These are phyloP conservation scores for Hemileia vastatrix DNA, from an alignment of 1,284 basidiomycete species.

Conservation along the genomic window DNA sequence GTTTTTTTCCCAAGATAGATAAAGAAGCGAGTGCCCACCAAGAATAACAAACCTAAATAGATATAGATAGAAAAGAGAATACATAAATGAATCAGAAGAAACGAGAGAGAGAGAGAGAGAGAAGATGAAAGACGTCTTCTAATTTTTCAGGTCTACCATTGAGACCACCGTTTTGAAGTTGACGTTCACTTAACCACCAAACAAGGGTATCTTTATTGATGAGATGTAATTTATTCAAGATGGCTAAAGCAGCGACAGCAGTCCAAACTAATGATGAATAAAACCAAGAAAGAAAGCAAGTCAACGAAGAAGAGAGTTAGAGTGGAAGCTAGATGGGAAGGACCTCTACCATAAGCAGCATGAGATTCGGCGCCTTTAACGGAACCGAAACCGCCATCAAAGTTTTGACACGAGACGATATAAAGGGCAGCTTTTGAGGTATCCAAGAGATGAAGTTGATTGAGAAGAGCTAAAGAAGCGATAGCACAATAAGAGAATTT, in stretches of 20 bases:
- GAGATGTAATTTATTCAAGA: constrained; percentile 65
- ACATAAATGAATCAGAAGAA: too few species aligned
- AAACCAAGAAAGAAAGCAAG: neutral
- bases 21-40: constrained; percentile 91
- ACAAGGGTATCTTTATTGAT: constrained; percentile 65
- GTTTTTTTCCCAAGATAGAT: constrained; percentile 69
- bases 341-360: constrained; percentile 66
- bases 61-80: too few species aligned
- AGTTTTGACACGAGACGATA: constrained; percentile 71
- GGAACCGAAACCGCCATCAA: constrained; percentile 89
- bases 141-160: constrained; percentile 95
- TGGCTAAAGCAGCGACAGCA: constrained; percentile 74
- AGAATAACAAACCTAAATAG: constrained; percentile 88
- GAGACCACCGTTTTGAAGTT: constrained; percentile 82
- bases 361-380: constrained; percentile 80
- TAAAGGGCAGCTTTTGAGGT: constrained; percentile 46
- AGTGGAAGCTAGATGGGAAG: neutral
- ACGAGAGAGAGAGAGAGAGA: too few species aligned
- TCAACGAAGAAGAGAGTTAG: neutral
- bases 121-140: constrained; percentile 58
- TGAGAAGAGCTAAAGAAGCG: constrained; percentile 69
- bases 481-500: constrained; percentile 83
- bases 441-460: constrained; percentile 53
- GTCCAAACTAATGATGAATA: constrained; percentile 61
- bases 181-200: constrained; percentile 89